Conservation (phyloP, 129 eudicot species). For the Flaveria sonorensis region DNA sequence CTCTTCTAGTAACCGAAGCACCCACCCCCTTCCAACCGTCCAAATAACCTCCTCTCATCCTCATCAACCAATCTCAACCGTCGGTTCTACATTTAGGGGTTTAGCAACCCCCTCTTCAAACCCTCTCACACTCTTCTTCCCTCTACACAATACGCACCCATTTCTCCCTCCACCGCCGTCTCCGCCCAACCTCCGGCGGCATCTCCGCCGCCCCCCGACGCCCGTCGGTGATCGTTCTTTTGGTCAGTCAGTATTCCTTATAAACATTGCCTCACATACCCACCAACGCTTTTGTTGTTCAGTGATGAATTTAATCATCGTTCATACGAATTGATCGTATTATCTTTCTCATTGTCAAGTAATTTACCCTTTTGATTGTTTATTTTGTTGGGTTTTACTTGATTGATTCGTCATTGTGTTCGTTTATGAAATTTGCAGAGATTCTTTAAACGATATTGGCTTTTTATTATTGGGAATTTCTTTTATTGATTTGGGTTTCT, state of each 20-base stretch:
- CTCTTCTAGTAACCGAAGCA: slow-evolving; percentile 30
- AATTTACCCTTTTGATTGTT: background rate
- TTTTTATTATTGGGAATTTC: background rate
- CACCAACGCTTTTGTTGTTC: background rate
- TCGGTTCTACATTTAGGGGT: slow-evolving; percentile 36
- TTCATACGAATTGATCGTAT: background rate
- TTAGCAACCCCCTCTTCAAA: slow-evolving; percentile 39
- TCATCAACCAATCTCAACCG: slow-evolving; percentile 13
- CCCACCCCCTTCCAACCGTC: slow-evolving; percentile 11
- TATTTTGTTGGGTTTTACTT: background rate
- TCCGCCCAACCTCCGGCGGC: slow-evolving; percentile 16
- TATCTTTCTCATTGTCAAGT: background rate
- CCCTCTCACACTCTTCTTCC: slow-evolving; percentile 35
- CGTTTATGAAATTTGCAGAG: background rate
- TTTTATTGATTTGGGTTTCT: background rate
- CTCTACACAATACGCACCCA: background rate
- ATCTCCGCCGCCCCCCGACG: background rate
- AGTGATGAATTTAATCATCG: background rate
- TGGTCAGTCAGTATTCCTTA: background rate
- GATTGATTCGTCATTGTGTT: background rate
- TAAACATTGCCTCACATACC: no score
- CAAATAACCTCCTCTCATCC: slow-evolving; percentile 25
- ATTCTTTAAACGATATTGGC: background rate
- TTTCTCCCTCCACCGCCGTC: slow-evolving; percentile 20
- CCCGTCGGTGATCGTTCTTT: slow-evolving; percentile 14